Percentiles rank a stretch among this genome's conserved stretches.
phyloP scores from a whole-genome alignment of 2,329 filamentous ascomycete species.

The Exophiala xenobiotica region DNA sequence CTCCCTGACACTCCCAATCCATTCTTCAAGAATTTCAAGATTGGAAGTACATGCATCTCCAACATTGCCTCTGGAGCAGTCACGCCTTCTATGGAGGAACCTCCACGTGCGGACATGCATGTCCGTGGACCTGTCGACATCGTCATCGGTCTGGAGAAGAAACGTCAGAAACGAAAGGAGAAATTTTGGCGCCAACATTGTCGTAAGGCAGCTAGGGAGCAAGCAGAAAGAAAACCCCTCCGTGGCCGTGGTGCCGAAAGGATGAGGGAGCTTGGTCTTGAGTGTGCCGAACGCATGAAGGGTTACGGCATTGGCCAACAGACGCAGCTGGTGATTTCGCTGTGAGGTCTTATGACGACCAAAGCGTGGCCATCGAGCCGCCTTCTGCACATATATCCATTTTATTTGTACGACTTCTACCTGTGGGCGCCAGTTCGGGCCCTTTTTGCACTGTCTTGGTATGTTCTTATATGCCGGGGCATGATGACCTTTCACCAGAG shows the following conservation, averaged over 20 bases:
- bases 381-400: conserved; percentile 16
- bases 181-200: conserved; percentile 90
- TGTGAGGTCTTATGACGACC: conserved; percentile 45
- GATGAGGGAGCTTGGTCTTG: conserved; percentile 87
- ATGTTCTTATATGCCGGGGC: conserved; percentile 5
- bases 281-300: conserved; percentile 79
- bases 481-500: conserved; percentile 17
- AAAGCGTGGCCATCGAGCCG: conserved; percentile 1
- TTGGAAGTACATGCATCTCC: conserved; percentile 34
- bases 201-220: conserved; percentile 71
- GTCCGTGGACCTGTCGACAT: conserved; percentile 95
- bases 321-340: conserved; percentile 68
- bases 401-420: conserved; percentile 19
- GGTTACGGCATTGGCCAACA: conserved; percentile 58
- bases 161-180: conserved; percentile 87
- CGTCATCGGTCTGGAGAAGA: conserved; percentile 91
- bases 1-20: conserved; percentile 75
- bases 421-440: background rate
- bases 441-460: conserved; percentile 9
- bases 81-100: conserved; percentile 22
- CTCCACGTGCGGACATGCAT: conserved; percentile 56
- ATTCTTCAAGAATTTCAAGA: conserved; percentile 52
- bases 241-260: conserved; percentile 87
- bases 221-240: conserved; percentile 65
- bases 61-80: conserved; percentile 28